Percentiles rank a stretch among this genome's conserved stretches.
phyloP scores from a whole-genome alignment of 176 grass and related monocot species.

The Ampelocalamus luodianensis region DNA sequence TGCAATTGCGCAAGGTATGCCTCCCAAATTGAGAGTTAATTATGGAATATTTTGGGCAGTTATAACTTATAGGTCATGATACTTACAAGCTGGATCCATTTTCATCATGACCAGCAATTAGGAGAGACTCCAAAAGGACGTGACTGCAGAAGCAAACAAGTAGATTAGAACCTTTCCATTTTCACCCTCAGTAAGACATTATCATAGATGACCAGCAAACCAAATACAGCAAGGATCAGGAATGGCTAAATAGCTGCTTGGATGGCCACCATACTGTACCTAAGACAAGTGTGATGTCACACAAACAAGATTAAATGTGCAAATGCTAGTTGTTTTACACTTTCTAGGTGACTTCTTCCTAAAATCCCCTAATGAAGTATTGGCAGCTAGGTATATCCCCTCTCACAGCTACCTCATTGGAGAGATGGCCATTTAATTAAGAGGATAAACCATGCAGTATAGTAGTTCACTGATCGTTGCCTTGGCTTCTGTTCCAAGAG shows the following conservation, averaged over 20 bases:
- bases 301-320: not conserved
- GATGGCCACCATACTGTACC: not conserved
- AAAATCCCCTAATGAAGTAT: not conserved
- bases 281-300: not conserved
- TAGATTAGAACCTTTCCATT: slow-evolving; percentile 22
- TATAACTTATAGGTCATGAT: not conserved
- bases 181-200: not conserved
- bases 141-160: slow-evolving; percentile 53
- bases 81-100: slow-evolving; percentile 76
- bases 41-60: not conserved
- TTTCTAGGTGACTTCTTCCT: not conserved
- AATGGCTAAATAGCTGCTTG: not conserved
- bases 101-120: slow-evolving; percentile 91
- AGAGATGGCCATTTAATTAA: not conserved
- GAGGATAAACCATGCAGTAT: not conserved
- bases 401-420: not conserved
- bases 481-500: not conserved
- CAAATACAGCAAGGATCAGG: not conserved
- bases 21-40: not conserved
- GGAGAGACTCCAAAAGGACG: slow-evolving; percentile 81
- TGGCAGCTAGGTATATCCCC: not conserved
- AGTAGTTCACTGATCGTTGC: not conserved
- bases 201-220: not conserved
- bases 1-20: not conserved
- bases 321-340: not conserved